Evolutionary conservation across 495 filamentous ascomycete species (phyloP).

Genomic region (Platismatia glauca): DNA sequence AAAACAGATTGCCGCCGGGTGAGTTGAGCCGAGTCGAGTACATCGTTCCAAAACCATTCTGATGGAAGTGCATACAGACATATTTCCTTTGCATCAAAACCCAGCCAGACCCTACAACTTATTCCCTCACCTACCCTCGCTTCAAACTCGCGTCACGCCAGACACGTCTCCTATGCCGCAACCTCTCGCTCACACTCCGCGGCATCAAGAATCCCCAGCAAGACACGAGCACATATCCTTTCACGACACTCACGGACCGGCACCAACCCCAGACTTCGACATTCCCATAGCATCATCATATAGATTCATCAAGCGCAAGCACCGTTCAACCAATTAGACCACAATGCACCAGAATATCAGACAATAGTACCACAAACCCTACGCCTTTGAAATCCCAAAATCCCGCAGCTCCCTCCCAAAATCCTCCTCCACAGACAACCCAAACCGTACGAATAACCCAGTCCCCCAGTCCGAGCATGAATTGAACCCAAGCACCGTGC

Average conservation of each 20-base stretch:
- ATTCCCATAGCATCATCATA: not conserved
- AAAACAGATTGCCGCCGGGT: not conserved
- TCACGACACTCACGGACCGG: not conserved
- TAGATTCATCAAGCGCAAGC: constrained; percentile 1
- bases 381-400: not conserved
- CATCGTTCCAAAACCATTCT: not conserved
- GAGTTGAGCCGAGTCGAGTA: not conserved
- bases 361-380: not conserved
- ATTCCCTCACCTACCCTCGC: not conserved
- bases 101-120: not conserved
- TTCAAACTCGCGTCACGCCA: not conserved
- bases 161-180: not conserved
- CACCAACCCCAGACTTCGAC: not conserved
- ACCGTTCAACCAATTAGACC: not conserved
- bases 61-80: not conserved
- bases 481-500: not conserved
- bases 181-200: not conserved
- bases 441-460: not conserved
- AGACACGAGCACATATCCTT: not conserved
- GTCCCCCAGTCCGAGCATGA: not conserved
- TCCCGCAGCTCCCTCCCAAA: not conserved
- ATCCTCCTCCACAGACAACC: not conserved
- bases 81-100: not conserved
- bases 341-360: not conserved
- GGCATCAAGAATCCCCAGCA: not conserved